Evolutionary conservation across 129 eudicot genomes (phyloP), one percentile per base, ranked within the genome.

Genomic region (Helianthus tuberosus): DNA sequence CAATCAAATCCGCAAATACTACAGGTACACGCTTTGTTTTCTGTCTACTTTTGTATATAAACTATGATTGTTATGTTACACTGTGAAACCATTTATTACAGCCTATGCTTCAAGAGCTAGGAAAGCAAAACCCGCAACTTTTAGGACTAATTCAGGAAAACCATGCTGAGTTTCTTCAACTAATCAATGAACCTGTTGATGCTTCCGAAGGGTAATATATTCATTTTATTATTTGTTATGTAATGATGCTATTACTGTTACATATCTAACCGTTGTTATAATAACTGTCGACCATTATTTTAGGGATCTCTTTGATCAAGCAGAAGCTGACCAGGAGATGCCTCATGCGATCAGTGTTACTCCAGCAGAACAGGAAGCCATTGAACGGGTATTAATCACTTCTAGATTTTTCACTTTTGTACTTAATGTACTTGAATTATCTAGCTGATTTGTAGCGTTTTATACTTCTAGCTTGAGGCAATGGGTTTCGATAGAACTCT

Each of bases 51-150:
- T 63, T 63, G 6, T 43, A 13, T 20, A 27, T 83, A 20, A 29
- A 27, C 15, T 6, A 17, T 81, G 27, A 3, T 15, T 59, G 78
- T 77, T 32, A 14, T 67, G 64, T 64, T 59, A 27, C 63, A 77
- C 13, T 61, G 38, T 54, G 57, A 76, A 2, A 32, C 5, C 38
- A 66, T 43, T 68, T 41, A 15, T 64, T 77, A 47, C 82, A 93
- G 98, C 96, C 98, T 23, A 90, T 93, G 98, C 98, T 93, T 81
- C 97, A 84, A 84, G 98, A 93, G 80, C 89, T 93, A 20, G 98
- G 98, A 66, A 93, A 93, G 78, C 98, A 93, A 80, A 93, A 93
- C 46, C 98, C 97, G 71, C 89, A 91, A 48, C 96, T 93, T 38
- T 78, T 93, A 69, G 82, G 93, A 64, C 78, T 86, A 54, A 93